phyloP scores from a whole-genome alignment of 2,329 filamentous ascomycete genomes.

The Colletotrichum gloeosporioides region DNA sequence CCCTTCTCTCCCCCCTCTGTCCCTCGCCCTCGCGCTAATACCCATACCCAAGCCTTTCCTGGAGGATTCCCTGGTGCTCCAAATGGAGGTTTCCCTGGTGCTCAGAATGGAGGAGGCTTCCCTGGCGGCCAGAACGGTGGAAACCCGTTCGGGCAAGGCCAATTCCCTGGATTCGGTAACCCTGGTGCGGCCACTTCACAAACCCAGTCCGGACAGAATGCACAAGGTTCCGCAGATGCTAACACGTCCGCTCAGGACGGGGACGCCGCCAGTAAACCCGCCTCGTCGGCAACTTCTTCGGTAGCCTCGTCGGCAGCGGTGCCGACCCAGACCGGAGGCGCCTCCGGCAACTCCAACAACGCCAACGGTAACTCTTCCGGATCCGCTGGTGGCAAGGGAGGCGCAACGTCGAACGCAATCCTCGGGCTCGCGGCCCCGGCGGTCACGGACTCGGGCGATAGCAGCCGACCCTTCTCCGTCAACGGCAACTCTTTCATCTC shows the following conservation, averaged over 20 bases:
- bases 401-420: conserved; percentile 41
- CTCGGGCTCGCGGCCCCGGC: conserved; percentile 58
- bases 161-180: conserved; percentile 8
- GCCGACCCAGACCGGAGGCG: neutral
- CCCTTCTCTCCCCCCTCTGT: neutral
- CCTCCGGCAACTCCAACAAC: conserved; percentile 5
- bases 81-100: neutral
- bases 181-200: conserved; percentile 16
- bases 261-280: conserved; percentile 16
- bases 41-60: neutral
- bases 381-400: conserved; percentile 27
- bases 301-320: conserved; percentile 14
- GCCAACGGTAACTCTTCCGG: conserved; percentile 16
- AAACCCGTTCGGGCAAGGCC: neutral
- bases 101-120: neutral
- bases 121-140: conserved; percentile 1
- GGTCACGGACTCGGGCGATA: conserved; percentile 52
- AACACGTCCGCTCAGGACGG: conserved; percentile 12
- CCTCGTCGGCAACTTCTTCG: neutral
- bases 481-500: conserved; percentile 64
- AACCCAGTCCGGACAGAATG: neutral
- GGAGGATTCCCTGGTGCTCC: neutral
- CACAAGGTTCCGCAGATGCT: neutral
- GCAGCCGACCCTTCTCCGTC: conserved; percentile 58
- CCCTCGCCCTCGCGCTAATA: neutral